Base-by-base conservation (phyloP, 352 stramenopile genomes). In the Phytophthora tentaculata region DNA sequence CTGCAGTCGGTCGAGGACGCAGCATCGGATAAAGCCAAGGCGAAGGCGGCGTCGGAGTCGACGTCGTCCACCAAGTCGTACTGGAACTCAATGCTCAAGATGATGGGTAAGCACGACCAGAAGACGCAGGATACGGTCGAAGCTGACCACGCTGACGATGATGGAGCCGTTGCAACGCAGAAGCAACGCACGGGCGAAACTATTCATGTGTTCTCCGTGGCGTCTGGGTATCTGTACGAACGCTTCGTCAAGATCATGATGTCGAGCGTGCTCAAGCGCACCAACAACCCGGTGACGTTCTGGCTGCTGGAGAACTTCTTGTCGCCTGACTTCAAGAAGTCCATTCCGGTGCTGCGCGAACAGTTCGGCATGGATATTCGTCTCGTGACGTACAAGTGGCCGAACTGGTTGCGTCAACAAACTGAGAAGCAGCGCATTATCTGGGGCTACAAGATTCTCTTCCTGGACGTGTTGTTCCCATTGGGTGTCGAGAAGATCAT, bases 371-470 rank as follows among this genome's bases (percentile, higher is more conserved):
- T 99, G 81, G 90, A 99, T 54, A 97, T 99, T 51, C 97, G 92
- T 55, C 98, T 99, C 58, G 97, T 99, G n/a, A 99, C 97, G 29
- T 99, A 99, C 89, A 99, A 99, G 77, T 99, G 98, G 98, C 98
- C 98, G 3, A 97, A 99, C 73, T 99, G 97, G 98, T 75, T 99
- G 63, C 91, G 94, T 39, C 88, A 91, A 57, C 98, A 99, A 77
- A 99, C 91, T 16, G 97, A 99, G 79, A 99, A 99, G 81, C 98
- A 99, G 86, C 88, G 98, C 28, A 99, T 99, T 69, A 99, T 99
- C 70, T 99, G 98, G 98, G 98, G 97, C 16, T 99, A 99, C 88
- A 99, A 99, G 84, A 99, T 99, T 75, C 83, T 99, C 0, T 99
- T 99, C 76, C 75, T 99, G 22, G 98, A 99, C 76, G 98, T 99